Base-by-base conservation (phyloP, 305 asterid species). In the Solanum hybrid region DNA sequence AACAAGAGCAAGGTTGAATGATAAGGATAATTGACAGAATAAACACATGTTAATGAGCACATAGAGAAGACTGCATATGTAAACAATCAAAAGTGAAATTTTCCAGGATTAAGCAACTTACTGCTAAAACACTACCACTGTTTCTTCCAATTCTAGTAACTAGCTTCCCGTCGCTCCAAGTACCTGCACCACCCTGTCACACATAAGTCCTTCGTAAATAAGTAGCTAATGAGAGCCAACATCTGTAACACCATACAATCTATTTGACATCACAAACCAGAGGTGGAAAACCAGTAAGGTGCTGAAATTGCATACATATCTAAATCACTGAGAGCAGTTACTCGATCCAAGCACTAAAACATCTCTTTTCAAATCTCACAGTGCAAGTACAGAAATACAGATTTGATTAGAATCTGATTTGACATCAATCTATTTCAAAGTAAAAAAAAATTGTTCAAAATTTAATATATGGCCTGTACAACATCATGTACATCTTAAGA, bases 131-230 rank as follows among this genome's bases (percentile, higher is more conserved):
- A 89, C 96, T 93, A 56, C 88, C 88, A 85, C 96, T 98, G 90
- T 98, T 96, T 92, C 98, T 93, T 90, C 99, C 99, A 87, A 97
- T 96, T 94, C 99, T 94, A 88, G 99, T 98, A 85, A 98, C 98
- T 90, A 96, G 94, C 93, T 98, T 98, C 91, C 99, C 99, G 87
- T 98, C 99, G 86, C 99, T 98, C 99, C 99, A 98, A 92, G 99
- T 97, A 96, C 99, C 99, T 98, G 99, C 99, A 96, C 99, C 99
- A 95, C 99, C 99, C 99, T 98, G 99, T 93, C 92, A 95, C 87
- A 91, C 94, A 94, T 98, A 95, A 98, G 99, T 95, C 94, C 95
- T 93, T 88, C 90, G 93, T 92, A 93, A 91, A 92, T 90, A 89
- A 89, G 92, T 60, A 88, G 26, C 37, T 64, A 88, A 88, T 10